These are phyloP conservation scores for Aspergillus carbonarius DNA, from an alignment of 2,329 filamentous ascomycete genomes.

Conservation along the genomic window DNA sequence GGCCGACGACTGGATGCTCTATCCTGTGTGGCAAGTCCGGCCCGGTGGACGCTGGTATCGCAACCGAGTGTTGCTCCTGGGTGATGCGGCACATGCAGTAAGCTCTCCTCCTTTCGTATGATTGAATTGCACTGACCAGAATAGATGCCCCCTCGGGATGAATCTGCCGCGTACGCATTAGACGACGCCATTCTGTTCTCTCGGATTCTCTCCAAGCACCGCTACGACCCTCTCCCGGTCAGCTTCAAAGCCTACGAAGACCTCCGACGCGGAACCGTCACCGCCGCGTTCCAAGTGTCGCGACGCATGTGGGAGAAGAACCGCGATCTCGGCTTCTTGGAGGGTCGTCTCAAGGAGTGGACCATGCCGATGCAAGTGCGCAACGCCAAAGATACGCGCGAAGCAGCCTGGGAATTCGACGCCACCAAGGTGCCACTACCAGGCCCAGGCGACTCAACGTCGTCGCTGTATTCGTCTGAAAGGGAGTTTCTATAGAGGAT, in stretches of 20 bases:
- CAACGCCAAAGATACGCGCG: constrained; percentile 26
- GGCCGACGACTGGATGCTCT: constrained; percentile 43
- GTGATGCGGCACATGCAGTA: constrained; percentile 51
- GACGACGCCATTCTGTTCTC: constrained; percentile 48
- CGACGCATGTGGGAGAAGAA: constrained; percentile 41
- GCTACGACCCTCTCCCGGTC: constrained; percentile 31
- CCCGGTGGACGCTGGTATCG: constrained; percentile 41
- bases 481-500: constrained; percentile 16
- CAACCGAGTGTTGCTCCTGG: constrained; percentile 43
- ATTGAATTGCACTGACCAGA: constrained; percentile 1
- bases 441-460: constrained; percentile 23
- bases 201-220: constrained; percentile 37
- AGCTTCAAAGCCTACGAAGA: constrained; percentile 41
- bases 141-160: constrained; percentile 50
- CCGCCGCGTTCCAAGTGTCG: constrained; percentile 41
- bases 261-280: constrained; percentile 38
- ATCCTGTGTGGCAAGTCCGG: constrained; percentile 45
- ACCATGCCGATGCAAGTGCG: constrained; percentile 34
- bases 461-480: constrained; percentile 27
- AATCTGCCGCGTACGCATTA: constrained; percentile 46
- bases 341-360: constrained; percentile 40
- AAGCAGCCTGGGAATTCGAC: constrained; percentile 38
- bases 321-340: constrained; percentile 38
- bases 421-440: constrained; percentile 36
- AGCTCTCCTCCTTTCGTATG: constrained; percentile 16